Conservation (phyloP, 2,329 filamentous ascomycete genomes). For the Aspergillus sp. region DNA sequence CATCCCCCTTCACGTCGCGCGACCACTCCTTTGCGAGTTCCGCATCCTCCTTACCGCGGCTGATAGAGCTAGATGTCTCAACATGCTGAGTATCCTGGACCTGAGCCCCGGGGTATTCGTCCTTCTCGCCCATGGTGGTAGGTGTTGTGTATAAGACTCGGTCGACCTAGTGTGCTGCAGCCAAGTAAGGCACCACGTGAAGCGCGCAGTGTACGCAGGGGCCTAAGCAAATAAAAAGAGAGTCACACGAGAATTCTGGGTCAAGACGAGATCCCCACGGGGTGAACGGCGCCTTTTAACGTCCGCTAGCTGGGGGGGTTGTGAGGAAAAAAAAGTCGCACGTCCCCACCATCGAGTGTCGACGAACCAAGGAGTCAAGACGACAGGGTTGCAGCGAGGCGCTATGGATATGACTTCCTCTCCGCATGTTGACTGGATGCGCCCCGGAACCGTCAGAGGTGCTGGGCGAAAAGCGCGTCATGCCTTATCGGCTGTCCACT, state of each 20-base stretch:
- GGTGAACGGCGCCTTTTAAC: neutral
- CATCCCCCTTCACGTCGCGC: neutral
- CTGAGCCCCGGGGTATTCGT: neutral
- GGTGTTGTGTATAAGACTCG: neutral
- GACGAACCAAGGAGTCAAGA: neutral
- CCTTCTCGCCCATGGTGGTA: neutral
- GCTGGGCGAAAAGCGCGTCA: neutral
- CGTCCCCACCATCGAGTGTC: neutral
- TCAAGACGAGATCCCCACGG: neutral
- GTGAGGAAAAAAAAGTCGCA: neutral
- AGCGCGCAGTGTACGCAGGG: neutral
- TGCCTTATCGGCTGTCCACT: neutral
- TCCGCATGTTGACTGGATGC: neutral
- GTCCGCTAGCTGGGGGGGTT: neutral
- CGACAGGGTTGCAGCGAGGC: neutral
- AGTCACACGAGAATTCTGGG: neutral
- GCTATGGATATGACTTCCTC: neutral
- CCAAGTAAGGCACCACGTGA: neutral
- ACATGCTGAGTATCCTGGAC: neutral
- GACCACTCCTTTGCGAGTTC: slow-evolving; percentile 1
- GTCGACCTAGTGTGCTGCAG: neutral
- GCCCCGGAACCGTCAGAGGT: neutral
- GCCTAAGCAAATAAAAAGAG: neutral
- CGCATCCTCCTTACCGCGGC: neutral
- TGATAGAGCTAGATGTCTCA: neutral